A percentile compares a stretch with the other conserved stretches of the same genome.
Conservation (phyloP, 192 early-diverging fungal species). For the Linderina pennispora region DNA sequence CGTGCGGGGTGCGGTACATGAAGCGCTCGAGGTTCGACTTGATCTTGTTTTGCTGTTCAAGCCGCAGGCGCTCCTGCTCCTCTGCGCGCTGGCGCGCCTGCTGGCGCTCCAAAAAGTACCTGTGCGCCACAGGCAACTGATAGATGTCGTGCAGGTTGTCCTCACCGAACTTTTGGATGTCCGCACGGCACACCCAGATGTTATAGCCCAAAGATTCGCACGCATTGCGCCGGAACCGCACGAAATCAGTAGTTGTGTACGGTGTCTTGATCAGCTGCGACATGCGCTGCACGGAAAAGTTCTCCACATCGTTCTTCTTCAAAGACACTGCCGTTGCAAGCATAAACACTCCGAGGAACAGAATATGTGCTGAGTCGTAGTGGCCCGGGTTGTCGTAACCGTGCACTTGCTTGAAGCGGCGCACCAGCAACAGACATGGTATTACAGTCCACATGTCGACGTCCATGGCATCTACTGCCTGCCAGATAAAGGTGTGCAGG, state of each 20-base stretch:
- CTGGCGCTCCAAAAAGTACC: conserved; percentile 13
- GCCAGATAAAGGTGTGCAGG: conserved; percentile 33
- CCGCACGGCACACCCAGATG: conserved; percentile 12
- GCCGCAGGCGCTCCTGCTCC: conserved; percentile 2
- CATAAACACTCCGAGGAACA: conserved; percentile 35
- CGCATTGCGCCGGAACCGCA: conserved; percentile 13
- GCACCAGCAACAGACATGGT: conserved; percentile 19
- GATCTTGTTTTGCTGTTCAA: neutral
- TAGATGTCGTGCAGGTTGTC: conserved; percentile 28
- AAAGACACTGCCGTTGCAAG: conserved; percentile 12
- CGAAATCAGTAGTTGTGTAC: conserved; percentile 13
- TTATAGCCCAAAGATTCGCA: conserved; percentile 5
- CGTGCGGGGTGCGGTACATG: conserved; percentile 31
- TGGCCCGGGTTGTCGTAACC: conserved; percentile 9
- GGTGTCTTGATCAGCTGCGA: conserved; percentile 9
- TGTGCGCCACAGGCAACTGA: conserved; percentile 4
- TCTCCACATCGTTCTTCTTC: conserved; percentile 7
- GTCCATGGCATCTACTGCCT: conserved; percentile 17
- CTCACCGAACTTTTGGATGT: conserved; percentile 5
- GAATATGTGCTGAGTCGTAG: conserved; percentile 27
- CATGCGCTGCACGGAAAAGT: conserved; percentile 2
- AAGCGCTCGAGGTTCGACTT: neutral
- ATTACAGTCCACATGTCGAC: conserved; percentile 29
- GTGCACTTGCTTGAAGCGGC: conserved; percentile 6
- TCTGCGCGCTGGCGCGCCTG: conserved; percentile 11